Evolutionary conservation across 345 rosid genomes (phyloP), one percentile per base, ranked within the genome.

Genomic region (Lepidium aucheri): DNA sequence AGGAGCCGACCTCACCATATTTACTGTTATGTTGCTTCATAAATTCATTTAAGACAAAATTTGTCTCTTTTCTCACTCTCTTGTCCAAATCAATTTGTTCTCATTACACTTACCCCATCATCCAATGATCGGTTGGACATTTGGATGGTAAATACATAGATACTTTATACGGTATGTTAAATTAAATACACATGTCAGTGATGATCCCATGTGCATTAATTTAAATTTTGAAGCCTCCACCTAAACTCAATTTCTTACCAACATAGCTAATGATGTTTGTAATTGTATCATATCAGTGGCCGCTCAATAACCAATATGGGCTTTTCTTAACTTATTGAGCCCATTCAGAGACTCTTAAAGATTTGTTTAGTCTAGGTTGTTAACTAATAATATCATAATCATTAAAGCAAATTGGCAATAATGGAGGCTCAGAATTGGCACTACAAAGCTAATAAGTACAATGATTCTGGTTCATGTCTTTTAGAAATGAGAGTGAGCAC

Each of bases 21-120:
- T 62, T 70, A 63, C 69, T 44, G 63, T 61, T 62, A 22, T 53
- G 56, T 53, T 70, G 68, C 63, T 53, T 35, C 74, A 62, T 70
- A 70, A 62, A 70, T 62, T 44, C 33, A 26, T 9, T 9, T 44
- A 12, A 62, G 69, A 62, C 56, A 53, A 62, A 70, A 32, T 20
- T 60, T 60, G 46, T 60, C 36, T 32, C 39, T 69, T 41, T 8
- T 26, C 74, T 36, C 53, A 51, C 40, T 42, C 61, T 60, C 30
- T 60, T 42, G 61, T 51, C 67, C 46, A 9, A 42, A 42, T 24
- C 46, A 55, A 44, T 70, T 63, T 70, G 75, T 62, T 53, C 55
- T 62, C 42, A 62, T 44, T 16, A 53, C 69, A 22, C 22, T 38
- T 26, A 55, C 26, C 55, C 63, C 28, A 54, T 54, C 15, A 38